A percentile compares a stretch with the other conserved stretches of the same genome.
Conservation (phyloP, 805 yeast species). For the Hanseniaspora vineae region DNA sequence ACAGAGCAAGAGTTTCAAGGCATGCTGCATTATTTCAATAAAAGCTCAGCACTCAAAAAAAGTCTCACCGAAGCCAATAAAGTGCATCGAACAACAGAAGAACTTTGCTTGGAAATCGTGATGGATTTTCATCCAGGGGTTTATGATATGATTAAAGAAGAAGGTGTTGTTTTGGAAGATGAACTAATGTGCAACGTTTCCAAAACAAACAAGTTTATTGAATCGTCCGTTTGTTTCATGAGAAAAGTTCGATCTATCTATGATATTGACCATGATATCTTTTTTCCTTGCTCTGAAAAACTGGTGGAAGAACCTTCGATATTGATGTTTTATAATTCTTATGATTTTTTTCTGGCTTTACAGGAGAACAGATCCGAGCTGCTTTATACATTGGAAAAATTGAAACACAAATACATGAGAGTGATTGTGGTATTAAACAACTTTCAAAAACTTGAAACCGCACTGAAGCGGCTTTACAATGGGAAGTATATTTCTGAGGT, state of each 20-base stretch:
- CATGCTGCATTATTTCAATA: conserved; percentile 4
- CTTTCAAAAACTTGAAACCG: conserved; percentile 32
- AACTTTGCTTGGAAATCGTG: conserved; percentile 37
- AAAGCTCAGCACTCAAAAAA: conserved; percentile 6
- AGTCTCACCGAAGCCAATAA: conserved; percentile 26
- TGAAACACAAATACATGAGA: conserved; percentile 16
- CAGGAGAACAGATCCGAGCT: conserved; percentile 15
- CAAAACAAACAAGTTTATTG: conserved; percentile 12
- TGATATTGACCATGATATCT: conserved; percentile 34
- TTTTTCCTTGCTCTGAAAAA: conserved; percentile 36
- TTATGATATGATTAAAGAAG: conserved; percentile 19
- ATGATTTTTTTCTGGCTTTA: conserved; percentile 28
- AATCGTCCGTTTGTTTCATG: conserved; percentile 40
- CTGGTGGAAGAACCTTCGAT: conserved; percentile 31
- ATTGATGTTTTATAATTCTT: conserved; percentile 35
- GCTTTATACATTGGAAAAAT: conserved; percentile 14
- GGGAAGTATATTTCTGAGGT: conserved; percentile 30
- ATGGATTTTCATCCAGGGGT: conserved; percentile 26
- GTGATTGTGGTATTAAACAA: conserved; percentile 37
- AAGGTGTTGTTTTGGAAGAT: conserved; percentile 10
- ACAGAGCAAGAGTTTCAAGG: conserved; percentile 2
- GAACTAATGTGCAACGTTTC: conserved; percentile 17
- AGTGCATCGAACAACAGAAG: conserved; percentile 32
- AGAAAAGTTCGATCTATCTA: conserved; percentile 37
- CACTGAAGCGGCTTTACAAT: conserved; percentile 33